A percentile compares a stretch with the other conserved stretches of the same genome.
Conservation (phyloP, 1,139 yeast species). For the Candida gigantensis region DNA sequence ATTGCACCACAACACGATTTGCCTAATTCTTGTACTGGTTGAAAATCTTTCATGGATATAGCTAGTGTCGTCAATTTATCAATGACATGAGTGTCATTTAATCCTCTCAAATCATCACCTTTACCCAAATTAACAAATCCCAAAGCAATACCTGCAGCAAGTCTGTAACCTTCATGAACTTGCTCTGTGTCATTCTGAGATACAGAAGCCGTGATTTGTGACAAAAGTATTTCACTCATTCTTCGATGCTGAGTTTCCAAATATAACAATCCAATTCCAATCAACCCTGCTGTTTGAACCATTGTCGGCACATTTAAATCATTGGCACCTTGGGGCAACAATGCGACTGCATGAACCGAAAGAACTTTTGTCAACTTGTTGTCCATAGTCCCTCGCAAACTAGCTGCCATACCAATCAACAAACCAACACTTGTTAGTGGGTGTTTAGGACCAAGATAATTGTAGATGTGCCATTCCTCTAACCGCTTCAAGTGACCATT, state of each 20-base stretch:
- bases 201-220: slow-evolving; percentile 62
- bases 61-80: slow-evolving; percentile 65
- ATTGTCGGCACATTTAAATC: slow-evolving; percentile 80
- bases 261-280: slow-evolving; percentile 87
- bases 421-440: slow-evolving; percentile 83
- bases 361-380: slow-evolving; percentile 84
- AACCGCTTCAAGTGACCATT: slow-evolving; percentile 82
- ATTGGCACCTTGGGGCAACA: slow-evolving; percentile 87
- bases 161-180: slow-evolving; percentile 78
- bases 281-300: slow-evolving; percentile 89
- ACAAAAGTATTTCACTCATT: slow-evolving; percentile 78
- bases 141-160: slow-evolving; percentile 85
- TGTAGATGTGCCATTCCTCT: slow-evolving; percentile 97
- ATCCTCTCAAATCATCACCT: slow-evolving; percentile 63
- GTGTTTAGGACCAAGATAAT: slow-evolving; percentile 89
- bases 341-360: slow-evolving; percentile 90
- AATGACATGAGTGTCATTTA: slow-evolving; percentile 70
- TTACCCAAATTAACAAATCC: slow-evolving; percentile 87
- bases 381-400: slow-evolving; percentile 82
- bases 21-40: slow-evolving; percentile 63
- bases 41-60: slow-evolving; percentile 65
- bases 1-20: slow-evolving; percentile 82
- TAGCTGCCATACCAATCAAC: slow-evolving; percentile 90
- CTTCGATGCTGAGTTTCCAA: slow-evolving; percentile 78
- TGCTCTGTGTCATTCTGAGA: slow-evolving; percentile 57